Evolutionary conservation across 306 rosid genomes (phyloP).

Genomic region (Corylus avellana): DNA sequence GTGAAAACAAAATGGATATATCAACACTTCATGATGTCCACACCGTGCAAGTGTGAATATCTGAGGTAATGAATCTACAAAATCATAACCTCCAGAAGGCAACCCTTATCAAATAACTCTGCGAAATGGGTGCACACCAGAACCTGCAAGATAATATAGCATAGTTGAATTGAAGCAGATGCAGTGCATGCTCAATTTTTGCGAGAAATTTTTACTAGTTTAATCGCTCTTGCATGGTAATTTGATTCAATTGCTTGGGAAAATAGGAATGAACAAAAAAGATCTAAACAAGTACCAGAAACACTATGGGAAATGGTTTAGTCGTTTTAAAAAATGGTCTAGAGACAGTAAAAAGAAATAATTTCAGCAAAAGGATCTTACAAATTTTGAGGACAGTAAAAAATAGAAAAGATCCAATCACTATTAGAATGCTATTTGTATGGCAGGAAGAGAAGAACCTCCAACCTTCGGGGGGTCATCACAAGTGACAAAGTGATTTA

Average conservation of each 20-base stretch:
- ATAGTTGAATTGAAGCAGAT: not conserved
- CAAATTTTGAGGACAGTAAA: not conserved
- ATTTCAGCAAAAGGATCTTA: not conserved
- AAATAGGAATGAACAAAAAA: not conserved
- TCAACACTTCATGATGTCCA: conserved; percentile 19
- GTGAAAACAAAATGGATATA: conserved; percentile 1
- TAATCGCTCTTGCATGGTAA: not conserved
- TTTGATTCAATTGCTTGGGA: not conserved
- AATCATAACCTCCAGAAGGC: conserved; percentile 55
- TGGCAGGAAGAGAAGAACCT: conserved; percentile 28
- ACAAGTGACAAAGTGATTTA: conserved; percentile 63
- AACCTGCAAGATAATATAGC: conserved; percentile 55
- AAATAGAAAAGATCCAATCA: not conserved
- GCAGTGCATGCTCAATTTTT: not conserved
- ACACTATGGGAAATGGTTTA: not conserved
- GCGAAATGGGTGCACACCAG: conserved; percentile 91
- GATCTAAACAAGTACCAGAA: not conserved
- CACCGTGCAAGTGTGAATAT: conserved; percentile 17
- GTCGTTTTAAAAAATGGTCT: not conserved
- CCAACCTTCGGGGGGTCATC: conserved; percentile 84
- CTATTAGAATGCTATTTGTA: not conserved
- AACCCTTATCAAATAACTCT: conserved; percentile 76
- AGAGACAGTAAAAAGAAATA: not conserved
- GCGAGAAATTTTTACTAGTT: not conserved
- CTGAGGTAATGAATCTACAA: conserved; percentile 25